phyloP scores from a whole-genome alignment of 2,329 filamentous ascomycete species.

The Colletotrichum sp. region DNA sequence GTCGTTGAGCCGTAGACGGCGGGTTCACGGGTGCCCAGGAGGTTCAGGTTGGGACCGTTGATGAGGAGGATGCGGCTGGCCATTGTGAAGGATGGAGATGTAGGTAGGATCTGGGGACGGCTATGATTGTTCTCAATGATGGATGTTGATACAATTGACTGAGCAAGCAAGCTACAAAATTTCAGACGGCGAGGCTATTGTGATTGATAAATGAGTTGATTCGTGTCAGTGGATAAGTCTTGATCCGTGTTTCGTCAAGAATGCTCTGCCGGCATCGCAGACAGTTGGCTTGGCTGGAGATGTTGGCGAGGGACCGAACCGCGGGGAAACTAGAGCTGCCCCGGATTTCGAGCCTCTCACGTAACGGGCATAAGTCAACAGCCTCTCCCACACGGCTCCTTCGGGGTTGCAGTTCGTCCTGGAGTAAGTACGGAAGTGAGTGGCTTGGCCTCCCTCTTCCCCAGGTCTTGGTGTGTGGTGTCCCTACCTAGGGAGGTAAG shows the following conservation, averaged over 20 bases:
- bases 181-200: not conserved
- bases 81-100: conserved; percentile 28
- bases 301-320: not conserved
- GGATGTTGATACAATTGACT: not conserved
- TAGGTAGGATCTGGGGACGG: not conserved
- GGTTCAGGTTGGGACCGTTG: conserved; percentile 85
- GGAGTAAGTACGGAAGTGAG: not conserved
- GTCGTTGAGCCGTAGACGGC: conserved; percentile 75
- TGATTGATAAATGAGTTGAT: not conserved
- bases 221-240: not conserved
- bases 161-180: not conserved
- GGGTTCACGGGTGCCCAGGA: conserved; percentile 77
- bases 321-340: not conserved
- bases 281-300: not conserved
- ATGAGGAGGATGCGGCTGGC: conserved; percentile 67
- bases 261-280: not conserved
- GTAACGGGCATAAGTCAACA: not conserved
- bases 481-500: too few relatives aligned
- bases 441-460: not conserved
- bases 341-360: not conserved
- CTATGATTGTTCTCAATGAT: not conserved
- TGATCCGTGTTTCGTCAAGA: not conserved
- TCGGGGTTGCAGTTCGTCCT: not conserved
- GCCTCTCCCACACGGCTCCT: not conserved
- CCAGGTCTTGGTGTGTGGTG: not conserved